Conservation (phyloP, 495 filamentous ascomycete genomes). For the Penicillium lividum region DNA sequence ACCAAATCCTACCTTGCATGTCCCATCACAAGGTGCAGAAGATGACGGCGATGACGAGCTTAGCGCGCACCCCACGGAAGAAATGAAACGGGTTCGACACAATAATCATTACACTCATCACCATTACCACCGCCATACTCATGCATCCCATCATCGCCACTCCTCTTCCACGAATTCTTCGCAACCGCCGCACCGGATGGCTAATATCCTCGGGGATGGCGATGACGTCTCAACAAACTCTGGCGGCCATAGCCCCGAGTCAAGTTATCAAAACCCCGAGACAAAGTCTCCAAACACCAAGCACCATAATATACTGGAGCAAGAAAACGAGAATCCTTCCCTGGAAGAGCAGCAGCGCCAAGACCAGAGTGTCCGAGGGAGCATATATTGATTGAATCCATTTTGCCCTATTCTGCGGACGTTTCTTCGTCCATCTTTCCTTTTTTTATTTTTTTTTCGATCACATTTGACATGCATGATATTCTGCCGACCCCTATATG, state of each 20-base stretch:
- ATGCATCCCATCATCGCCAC: conserved; percentile 20
- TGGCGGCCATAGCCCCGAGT: conserved; percentile 10
- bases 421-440: background rate
- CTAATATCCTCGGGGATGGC: conserved; percentile 44
- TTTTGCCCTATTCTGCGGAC: background rate
- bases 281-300: background rate
- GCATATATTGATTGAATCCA: conserved; percentile 33
- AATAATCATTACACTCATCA: conserved; percentile 28
- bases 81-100: conserved; percentile 28
- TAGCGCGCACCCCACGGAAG: conserved; percentile 34
- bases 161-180: conserved; percentile 17
- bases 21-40: conserved; percentile 40
- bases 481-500: background rate
- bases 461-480: background rate
- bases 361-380: conserved; percentile 43
- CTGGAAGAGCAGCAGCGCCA: conserved; percentile 31
- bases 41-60: conserved; percentile 56
- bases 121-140: conserved; percentile 24
- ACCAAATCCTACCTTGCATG: conserved; percentile 13
- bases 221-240: conserved; percentile 26
- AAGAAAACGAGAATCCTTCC: conserved; percentile 12
- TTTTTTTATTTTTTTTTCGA: background rate
- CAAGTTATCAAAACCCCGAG: background rate
- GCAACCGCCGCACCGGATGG: conserved; percentile 40
- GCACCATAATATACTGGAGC: conserved; percentile 10